phyloP scores from a whole-genome alignment of 2,329 filamentous ascomycete species.

The Cordyceps tenuipes region DNA sequence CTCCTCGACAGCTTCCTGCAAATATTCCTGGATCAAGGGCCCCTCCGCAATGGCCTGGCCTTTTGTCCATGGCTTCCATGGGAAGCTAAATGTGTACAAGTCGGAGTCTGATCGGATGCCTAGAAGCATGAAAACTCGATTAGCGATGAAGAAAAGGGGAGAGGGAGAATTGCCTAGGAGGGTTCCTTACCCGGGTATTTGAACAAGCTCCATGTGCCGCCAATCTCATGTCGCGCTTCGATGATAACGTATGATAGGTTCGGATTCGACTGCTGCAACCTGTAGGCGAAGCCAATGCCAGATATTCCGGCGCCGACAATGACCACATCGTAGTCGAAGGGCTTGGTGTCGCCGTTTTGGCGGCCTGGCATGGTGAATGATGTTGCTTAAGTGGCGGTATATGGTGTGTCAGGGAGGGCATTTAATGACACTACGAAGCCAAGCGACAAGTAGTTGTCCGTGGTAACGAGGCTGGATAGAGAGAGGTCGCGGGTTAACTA shows the following conservation, averaged over 20 bases:
- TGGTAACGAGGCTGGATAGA: neutral
- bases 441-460: neutral
- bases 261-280: constrained; percentile 51
- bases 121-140: neutral
- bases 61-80: constrained; percentile 60
- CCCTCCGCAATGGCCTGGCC: constrained; percentile 42
- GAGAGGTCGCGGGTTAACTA: neutral
- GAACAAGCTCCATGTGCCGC: constrained; percentile 75
- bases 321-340: constrained; percentile 40
- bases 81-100: constrained; percentile 55
- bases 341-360: neutral
- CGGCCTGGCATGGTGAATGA: neutral
- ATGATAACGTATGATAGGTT: constrained; percentile 55
- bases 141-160: neutral
- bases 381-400: neutral
- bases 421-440: neutral
- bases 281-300: constrained; percentile 67
- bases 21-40: constrained; percentile 44
- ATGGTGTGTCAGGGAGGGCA: too few relatives aligned
- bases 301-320: constrained; percentile 69
- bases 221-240: constrained; percentile 58
- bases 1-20: constrained; percentile 43
- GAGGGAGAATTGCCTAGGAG: too few relatives aligned
- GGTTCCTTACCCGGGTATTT: constrained; percentile 45
- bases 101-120: constrained; percentile 60